Evolutionary conservation across 2,329 filamentous ascomycete species (phyloP).

Genomic region (Chaetomium sp.): DNA sequence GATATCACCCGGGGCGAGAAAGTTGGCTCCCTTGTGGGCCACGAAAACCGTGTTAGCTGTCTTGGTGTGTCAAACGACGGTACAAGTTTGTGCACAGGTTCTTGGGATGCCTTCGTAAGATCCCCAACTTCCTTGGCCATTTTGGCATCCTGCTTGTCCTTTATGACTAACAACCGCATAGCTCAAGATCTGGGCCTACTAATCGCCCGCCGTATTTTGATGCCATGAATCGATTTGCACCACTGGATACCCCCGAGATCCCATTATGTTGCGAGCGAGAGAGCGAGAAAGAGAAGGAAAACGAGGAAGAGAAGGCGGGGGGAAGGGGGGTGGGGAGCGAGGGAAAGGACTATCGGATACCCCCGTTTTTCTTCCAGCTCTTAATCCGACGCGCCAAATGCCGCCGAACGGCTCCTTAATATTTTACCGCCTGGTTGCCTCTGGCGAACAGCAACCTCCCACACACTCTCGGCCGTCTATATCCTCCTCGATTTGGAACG

Average conservation of each 20-base stretch:
- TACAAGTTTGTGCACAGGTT: conserved; percentile 98
- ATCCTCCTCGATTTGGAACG: too few relatives aligned
- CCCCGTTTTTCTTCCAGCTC: conserved; percentile 24
- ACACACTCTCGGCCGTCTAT: conserved; percentile 1
- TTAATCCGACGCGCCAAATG: conserved; percentile 28
- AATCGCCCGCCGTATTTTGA: conserved; percentile 29
- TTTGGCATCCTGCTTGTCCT: not conserved
- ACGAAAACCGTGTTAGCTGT: conserved; percentile 98
- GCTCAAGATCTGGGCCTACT: conserved; percentile 87
- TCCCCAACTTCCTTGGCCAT: not conserved
- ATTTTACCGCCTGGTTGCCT: conserved; percentile 34
- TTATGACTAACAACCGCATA: conserved; percentile 32
- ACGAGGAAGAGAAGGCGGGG: too few relatives aligned
- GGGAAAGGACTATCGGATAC: conserved; percentile 23
- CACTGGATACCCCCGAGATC: conserved; percentile 25
- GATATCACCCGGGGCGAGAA: conserved; percentile 94
- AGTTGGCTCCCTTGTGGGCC: conserved; percentile 91
- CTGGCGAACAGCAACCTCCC: conserved; percentile 34
- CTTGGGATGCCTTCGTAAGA: conserved; percentile 97
- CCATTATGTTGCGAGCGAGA: conserved; percentile 15
- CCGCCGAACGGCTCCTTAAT: conserved; percentile 33
- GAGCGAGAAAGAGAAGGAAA: too few relatives aligned
- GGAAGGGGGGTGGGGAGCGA: too few relatives aligned
- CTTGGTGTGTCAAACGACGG: conserved; percentile 98
- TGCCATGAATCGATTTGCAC: conserved; percentile 19